Base-by-base conservation (phyloP, 2,329 filamentous ascomycete species). In the Pseudopithomyces maydicus region DNA sequence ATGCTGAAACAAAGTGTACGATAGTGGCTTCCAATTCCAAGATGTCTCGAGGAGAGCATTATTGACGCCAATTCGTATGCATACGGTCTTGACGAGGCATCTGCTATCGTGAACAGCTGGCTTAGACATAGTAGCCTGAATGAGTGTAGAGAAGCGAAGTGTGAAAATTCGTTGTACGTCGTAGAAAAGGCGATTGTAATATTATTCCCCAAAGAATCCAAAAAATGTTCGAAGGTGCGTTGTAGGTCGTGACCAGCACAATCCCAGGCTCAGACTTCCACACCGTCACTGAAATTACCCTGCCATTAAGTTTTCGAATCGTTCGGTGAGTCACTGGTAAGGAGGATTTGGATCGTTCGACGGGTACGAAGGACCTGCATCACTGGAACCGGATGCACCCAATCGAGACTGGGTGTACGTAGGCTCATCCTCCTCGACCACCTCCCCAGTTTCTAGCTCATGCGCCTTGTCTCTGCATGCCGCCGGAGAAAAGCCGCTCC, bases 401-500 rank as follows among this genome's bases (percentile, higher is more conserved):
- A 75, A 52, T 54, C 74, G 72, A 48, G 70, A 61, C 52, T 73
- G 68, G 17, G 68, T 59, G 56, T 75, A 76, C 23, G 65, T 64
- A 58, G 66, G 62, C 44, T 72, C 67, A 22, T 70, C 67, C 59
- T 68, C 65, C 51, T 70, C 67, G 35, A 64, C 67, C 20, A 64
- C 63, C 54, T 71, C 71, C 26, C 71, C 56, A 15, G 63, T 69
- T 20, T 71, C 69, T 29, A 93, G 77, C 77, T 91, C 85, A 57
- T 84, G 79, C 32, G 88, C 89, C 68, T 92, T 89, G 70, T 96
- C 92, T 75, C 90, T 89, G 78, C 93, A 97, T 43, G 92, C 91
- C 35, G 87, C 86, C 39, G 93, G 91, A 36, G 92, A 95, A 73
- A 96, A 96, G 45, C 93, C 92, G 49, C 88, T 90, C 59, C 93